Evolutionary conservation across 78 protist genomes (phyloP).

Genomic region (Polysphondylium violaceum): DNA sequence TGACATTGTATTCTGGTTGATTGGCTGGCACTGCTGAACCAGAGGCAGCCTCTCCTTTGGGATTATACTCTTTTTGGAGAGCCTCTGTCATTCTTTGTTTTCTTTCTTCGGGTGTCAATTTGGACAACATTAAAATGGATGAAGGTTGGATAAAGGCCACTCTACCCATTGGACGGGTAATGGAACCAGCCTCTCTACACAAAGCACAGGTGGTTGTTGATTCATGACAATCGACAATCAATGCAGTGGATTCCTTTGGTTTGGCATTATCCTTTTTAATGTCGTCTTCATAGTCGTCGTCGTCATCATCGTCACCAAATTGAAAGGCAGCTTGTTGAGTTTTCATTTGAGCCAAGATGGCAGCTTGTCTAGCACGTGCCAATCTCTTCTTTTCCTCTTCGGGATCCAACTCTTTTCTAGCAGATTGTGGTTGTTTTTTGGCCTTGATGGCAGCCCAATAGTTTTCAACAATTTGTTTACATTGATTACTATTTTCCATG

Average conservation of each 20-base stretch:
- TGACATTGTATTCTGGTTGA: not conserved
- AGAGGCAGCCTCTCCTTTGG: too few species aligned
- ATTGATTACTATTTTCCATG: slow-evolving; percentile 22
- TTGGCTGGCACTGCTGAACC: too few species aligned
- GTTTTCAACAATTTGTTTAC: slow-evolving; percentile 56
- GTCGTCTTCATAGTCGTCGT: slow-evolving; percentile 48
- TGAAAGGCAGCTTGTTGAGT: slow-evolving; percentile 79
- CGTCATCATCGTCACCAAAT: slow-evolving; percentile 71
- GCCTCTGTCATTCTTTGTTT: slow-evolving; percentile 66
- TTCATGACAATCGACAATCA: slow-evolving; percentile 51
- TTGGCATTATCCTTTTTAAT: not conserved
- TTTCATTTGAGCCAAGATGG: slow-evolving; percentile 76
- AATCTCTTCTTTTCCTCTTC: slow-evolving; percentile 73
- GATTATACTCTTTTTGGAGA: slow-evolving; percentile 16
- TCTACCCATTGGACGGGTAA: slow-evolving; percentile 74
- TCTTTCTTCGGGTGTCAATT: slow-evolving; percentile 58
- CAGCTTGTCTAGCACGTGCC: slow-evolving; percentile 71
- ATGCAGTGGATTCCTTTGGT: slow-evolving; percentile 32
- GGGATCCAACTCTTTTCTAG: slow-evolving; percentile 33
- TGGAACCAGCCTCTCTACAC: slow-evolving; percentile 65
- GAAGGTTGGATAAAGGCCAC: slow-evolving; percentile 77
- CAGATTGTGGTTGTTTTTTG: slow-evolving; percentile 52
- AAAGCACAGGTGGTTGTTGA: slow-evolving; percentile 57
- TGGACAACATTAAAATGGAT: slow-evolving; percentile 42
- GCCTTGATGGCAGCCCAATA: slow-evolving; percentile 70